Evolutionary conservation across 495 filamentous ascomycete species (phyloP), one percentile per base, ranked within the genome.

Genomic region (Aspergillus heteromorphus): DNA sequence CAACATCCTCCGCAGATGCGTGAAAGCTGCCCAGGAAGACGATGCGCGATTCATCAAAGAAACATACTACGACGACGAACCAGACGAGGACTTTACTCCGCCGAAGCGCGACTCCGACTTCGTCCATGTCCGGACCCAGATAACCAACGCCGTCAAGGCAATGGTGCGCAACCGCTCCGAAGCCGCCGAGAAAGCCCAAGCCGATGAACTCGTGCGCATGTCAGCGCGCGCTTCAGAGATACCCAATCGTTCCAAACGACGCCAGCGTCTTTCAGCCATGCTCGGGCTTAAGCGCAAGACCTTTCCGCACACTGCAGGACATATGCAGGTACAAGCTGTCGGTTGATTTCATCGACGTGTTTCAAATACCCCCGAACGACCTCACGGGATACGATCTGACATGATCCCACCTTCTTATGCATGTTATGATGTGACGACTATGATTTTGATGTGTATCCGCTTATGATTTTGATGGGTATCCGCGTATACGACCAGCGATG

Each of bases 1-100:
- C 27, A 45, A 34, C 14, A 38, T 62, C 18, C 56, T 58, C 17
- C 52, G 38, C 21, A 52, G 53, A 34, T 62, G 55, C 34, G 49
- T 56, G 21, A 45, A 45, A 36, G 53, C 56, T 9, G 45, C 45
- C 1, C 43, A 58, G 9, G 59, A 59, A 41, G 27, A 60, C n/a
- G 18, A 48, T 23, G 27, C 40, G 11, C 20, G 36, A 27, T 38
- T 40, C 18, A 18, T 19, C 47, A 40, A 20, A 34, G 17, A 48
- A 14, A 25, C 21, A 14, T 30, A 34, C 20, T 16, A 27, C 29
- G 20, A 20, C 1, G 40, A 18, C 14, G 13, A 51, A 3, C 14
- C 18, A 1, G 25, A n/a, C 4, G 40, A 34, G 18, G 16, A 21
- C 14, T 18, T 17, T 29, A 1, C 27, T 43, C 48, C 38, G 13